Evolutionary conservation across 2,329 filamentous ascomycete genomes (phyloP).

Genomic region (Cladophialophora chaetospira): DNA sequence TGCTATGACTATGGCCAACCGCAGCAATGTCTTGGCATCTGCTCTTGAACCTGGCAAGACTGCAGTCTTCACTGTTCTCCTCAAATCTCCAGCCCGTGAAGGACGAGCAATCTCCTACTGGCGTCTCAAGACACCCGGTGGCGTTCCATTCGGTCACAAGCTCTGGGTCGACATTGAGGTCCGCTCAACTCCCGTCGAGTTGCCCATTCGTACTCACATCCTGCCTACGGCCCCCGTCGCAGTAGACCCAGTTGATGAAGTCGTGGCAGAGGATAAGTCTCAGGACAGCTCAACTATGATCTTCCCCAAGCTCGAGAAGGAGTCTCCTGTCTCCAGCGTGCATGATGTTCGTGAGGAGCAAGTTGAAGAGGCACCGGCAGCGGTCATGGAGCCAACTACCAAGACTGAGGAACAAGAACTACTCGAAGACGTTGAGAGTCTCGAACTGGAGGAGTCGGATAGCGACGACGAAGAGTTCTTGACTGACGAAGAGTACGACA

Average conservation of each 20-base stretch:
- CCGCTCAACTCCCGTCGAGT: slow-evolving; percentile 23
- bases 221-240: slow-evolving; percentile 18
- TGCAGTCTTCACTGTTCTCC: slow-evolving; percentile 76
- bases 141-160: slow-evolving; percentile 84
- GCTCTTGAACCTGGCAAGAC: slow-evolving; percentile 73
- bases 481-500: slow-evolving; percentile 98
- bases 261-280: slow-evolving; percentile 37
- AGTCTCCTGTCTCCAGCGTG: slow-evolving; percentile 80
- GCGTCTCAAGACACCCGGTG: slow-evolving; percentile 82
- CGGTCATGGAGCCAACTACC: slow-evolving; percentile 37
- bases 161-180: slow-evolving; percentile 93
- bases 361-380: slow-evolving; percentile 36
- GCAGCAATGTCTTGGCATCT: slow-evolving; percentile 75
- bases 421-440: slow-evolving; percentile 61
- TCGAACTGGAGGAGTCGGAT: slow-evolving; percentile 52
- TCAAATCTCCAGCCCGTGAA: slow-evolving; percentile 75
- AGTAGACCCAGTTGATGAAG: slow-evolving; percentile 37
- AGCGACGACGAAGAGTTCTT: slow-evolving; percentile 71
- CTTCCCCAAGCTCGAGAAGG: slow-evolving; percentile 94
- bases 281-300: slow-evolving; percentile 70
- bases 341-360: slow-evolving; percentile 57
- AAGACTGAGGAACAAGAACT: slow-evolving; percentile 56
- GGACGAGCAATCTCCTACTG: slow-evolving; percentile 93
- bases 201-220: slow-evolving; percentile 30
- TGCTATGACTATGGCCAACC: slow-evolving; percentile 74